These are phyloP conservation scores for Mycena rebaudengoi DNA, from an alignment of 768 basidiomycete genomes.

Conservation along the genomic window DNA sequence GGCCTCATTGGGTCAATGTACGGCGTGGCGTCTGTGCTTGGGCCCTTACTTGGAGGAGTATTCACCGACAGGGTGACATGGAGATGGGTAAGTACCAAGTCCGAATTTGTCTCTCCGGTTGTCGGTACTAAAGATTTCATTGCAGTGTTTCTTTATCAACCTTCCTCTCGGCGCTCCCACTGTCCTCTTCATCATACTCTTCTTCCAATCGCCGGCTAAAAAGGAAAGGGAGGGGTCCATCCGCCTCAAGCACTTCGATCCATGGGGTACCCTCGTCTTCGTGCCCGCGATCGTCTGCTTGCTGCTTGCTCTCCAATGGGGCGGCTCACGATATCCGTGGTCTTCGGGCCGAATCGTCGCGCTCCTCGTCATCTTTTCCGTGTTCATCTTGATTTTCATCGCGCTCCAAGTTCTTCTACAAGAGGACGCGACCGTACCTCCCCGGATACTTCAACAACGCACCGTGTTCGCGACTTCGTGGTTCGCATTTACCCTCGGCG, in stretches of 20 bases:
- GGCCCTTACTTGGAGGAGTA: constrained; percentile 10
- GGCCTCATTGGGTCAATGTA: constrained; percentile 8
- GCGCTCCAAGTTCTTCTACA: not conserved
- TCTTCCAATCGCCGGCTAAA: not conserved
- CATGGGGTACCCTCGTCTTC: constrained; percentile 38
- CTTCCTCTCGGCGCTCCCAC: too few species aligned
- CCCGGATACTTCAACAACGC: not conserved
- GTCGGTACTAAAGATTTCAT: too few species aligned
- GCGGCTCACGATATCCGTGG: constrained; percentile 51
- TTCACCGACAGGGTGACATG: constrained; percentile 26
- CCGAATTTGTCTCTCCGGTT: too few species aligned
- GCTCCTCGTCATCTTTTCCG: not conserved
- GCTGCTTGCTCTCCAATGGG: constrained; percentile 51
- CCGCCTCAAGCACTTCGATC: constrained; percentile 39
- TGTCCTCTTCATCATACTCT: constrained; percentile 5
- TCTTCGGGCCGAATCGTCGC: constrained; percentile 37
- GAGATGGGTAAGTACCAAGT: constrained; percentile 50
- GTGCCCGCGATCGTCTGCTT: constrained; percentile 44
- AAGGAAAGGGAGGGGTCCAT: not conserved
- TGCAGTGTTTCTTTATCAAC: too few species aligned
- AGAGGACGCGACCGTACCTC: not conserved
- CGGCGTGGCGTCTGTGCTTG: constrained; percentile 6
- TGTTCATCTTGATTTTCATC: not conserved
- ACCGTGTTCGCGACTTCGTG: not conserved
- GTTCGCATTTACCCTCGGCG: not conserved